Conservation (phyloP, 169 alveolate species). For the Hepatocystis sp. region DNA sequence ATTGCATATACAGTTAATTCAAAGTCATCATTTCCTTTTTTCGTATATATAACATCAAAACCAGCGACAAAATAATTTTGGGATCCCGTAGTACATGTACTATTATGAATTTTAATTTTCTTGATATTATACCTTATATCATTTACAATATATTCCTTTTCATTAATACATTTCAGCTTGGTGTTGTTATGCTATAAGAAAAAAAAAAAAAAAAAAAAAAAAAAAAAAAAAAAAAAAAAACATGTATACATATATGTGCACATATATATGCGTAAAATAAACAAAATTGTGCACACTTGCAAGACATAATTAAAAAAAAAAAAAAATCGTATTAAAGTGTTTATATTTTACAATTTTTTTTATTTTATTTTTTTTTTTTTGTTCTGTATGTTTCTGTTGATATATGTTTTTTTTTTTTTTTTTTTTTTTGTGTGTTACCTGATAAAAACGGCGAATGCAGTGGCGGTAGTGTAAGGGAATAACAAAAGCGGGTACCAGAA, state of each 20-base stretch:
- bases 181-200: constrained; percentile 27
- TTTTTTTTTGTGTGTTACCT: constrained; percentile 19
- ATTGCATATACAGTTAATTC: constrained; percentile 51
- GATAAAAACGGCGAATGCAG: too few species aligned
- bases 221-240: background rate
- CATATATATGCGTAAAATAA: too few species aligned
- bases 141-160: constrained; percentile 29
- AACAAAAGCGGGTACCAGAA: constrained; percentile 53
- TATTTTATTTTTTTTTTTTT: too few species aligned
- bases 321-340: too few species aligned
- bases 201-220: constrained; percentile 4
- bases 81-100: constrained; percentile 6
- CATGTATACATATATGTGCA: too few species aligned
- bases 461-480: too few species aligned
- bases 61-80: constrained; percentile 62
- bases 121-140: constrained; percentile 52
- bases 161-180: constrained; percentile 6
- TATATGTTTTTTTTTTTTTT: background rate
- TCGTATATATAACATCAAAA: constrained; percentile 43
- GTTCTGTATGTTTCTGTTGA: background rate
- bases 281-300: background rate
- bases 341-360: too few species aligned
- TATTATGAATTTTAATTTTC: constrained; percentile 7
- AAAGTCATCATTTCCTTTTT: constrained; percentile 17
- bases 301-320: background rate